Conservation (phyloP, 768 basidiomycete species). For the Suillus tomentosus region DNA sequence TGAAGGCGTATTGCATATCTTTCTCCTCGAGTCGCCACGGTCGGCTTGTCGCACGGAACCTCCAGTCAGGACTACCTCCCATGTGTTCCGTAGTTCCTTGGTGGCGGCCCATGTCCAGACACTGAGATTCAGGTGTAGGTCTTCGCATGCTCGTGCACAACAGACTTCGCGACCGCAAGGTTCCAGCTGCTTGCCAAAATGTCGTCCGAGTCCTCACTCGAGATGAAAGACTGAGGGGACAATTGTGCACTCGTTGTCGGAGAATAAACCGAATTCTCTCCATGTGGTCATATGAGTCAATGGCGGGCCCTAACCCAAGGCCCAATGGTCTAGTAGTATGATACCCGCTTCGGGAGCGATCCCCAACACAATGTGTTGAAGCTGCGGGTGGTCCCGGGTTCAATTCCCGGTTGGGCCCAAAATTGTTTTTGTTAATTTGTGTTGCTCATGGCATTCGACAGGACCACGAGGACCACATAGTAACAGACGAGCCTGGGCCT, state of each 20-base stretch:
- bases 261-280: neutral
- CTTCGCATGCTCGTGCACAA: neutral
- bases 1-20: no score
- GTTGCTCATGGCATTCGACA: neutral
- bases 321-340: slow-evolving; percentile 58
- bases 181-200: neutral
- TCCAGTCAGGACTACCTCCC: neutral
- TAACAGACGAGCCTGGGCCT: neutral
- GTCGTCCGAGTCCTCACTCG: neutral
- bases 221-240: neutral
- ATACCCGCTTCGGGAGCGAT: slow-evolving; percentile 49
- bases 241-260: neutral
- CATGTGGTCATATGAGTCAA: neutral
- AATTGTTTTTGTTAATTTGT: no score
- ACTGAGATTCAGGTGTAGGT: neutral
- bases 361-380: slow-evolving; percentile 19
- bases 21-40: no score
- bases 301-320: slow-evolving; percentile 16
- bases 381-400: slow-evolving; percentile 61
- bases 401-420: slow-evolving; percentile 56
- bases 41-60: neutral
- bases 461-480: neutral
- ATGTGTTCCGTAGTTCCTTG: neutral
- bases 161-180: neutral
- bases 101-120: neutral